Evolutionary conservation across 116 monocot species (phyloP).

Genomic region (Iris pallida): DNA sequence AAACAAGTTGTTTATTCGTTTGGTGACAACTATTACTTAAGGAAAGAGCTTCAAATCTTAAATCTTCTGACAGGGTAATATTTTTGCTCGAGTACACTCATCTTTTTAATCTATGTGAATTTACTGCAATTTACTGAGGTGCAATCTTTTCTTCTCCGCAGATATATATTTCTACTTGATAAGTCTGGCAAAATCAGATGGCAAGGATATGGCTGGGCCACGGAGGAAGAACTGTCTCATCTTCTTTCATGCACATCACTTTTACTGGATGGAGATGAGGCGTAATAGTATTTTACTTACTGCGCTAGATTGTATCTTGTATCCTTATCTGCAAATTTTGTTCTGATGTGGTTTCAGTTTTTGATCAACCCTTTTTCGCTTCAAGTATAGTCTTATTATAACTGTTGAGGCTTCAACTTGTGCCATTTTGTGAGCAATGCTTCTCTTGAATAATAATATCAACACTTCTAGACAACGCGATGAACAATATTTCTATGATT

Average conservation of each 20-base stretch:
- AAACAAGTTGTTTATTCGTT: conserved; percentile 68
- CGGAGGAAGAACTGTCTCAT: conserved; percentile 62
- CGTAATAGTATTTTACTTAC: no score
- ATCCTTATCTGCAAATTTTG: no score
- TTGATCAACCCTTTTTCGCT: no score
- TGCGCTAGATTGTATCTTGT: no score
- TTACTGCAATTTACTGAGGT: conserved; percentile 4
- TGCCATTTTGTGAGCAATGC: no score
- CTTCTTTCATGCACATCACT: conserved; percentile 60
- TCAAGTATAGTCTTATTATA: no score
- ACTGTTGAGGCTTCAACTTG: no score
- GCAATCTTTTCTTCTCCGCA: conserved; percentile 26
- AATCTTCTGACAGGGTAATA: conserved; percentile 91
- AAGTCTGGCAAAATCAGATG: conserved; percentile 75
- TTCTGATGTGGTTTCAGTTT: no score
- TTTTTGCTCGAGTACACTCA: conserved; percentile 3
- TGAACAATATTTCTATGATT: no score
- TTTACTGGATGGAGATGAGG: conserved; percentile 52
- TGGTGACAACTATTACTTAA: conserved; percentile 87
- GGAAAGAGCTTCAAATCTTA: conserved; percentile 74
- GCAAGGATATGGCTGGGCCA: conserved; percentile 88
- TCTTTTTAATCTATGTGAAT: not conserved
- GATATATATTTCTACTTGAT: conserved; percentile 74
- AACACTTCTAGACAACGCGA: no score
- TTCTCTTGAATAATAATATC: no score